Conservation (phyloP, 768 basidiomycete genomes). For the Fibroporia radiculosa region DNA sequence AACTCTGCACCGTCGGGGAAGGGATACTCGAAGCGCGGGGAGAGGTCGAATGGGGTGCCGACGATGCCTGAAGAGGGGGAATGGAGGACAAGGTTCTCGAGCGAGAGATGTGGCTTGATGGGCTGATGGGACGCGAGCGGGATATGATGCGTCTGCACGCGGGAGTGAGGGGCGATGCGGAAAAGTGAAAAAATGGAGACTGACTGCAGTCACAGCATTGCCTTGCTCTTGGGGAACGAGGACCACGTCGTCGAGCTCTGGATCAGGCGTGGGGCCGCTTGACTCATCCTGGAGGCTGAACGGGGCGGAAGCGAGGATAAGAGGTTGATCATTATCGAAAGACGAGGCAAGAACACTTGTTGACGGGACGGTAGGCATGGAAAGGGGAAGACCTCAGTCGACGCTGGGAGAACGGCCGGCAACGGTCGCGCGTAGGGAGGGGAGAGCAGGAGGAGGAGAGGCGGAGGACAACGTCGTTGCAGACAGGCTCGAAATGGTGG, state of each 20-base stretch:
- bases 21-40: slow-evolving; percentile 27
- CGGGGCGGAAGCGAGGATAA: neutral
- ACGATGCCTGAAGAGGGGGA: slow-evolving; percentile 23
- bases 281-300: slow-evolving; percentile 3
- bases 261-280: slow-evolving; percentile 21
- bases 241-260: slow-evolving; percentile 20
- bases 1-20: slow-evolving; percentile 14
- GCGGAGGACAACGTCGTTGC: too few species aligned
- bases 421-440: too few species aligned
- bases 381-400: neutral
- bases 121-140: neutral
- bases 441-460: too few species aligned
- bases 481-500: too few species aligned
- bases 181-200: neutral
- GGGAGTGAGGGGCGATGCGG: neutral
- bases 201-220: slow-evolving; percentile 16
- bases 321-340: slow-evolving; percentile 3
- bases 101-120: slow-evolving; percentile 15
- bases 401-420: too few species aligned
- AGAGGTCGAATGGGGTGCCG: slow-evolving; percentile 25
- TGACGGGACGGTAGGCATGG: slow-evolving; percentile 21
- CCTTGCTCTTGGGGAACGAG: slow-evolving; percentile 17
- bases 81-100: slow-evolving; percentile 19
- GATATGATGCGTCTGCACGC: neutral
- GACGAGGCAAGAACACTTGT: slow-evolving; percentile 9